Percentiles rank a stretch among this genome's conserved stretches.
These are phyloP conservation scores for Emmonsia crescens DNA, from an alignment of 2,329 filamentous ascomycete genomes.

Conservation along the genomic window DNA sequence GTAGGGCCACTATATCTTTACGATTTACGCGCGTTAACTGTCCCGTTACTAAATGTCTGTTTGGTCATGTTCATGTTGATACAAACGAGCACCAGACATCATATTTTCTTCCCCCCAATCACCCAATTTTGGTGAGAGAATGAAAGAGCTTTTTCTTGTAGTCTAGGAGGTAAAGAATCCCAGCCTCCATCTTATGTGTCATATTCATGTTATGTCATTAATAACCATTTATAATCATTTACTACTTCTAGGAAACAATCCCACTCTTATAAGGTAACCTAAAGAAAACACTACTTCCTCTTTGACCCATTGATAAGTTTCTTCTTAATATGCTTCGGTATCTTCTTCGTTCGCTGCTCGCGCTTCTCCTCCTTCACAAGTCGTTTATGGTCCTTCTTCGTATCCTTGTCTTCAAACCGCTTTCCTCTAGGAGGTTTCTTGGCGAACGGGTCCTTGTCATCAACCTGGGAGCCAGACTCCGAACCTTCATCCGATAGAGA, in stretches of 20 bases:
- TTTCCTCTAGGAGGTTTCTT: slow-evolving; percentile 66
- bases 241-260: not conserved
- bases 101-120: not conserved
- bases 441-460: slow-evolving; percentile 43
- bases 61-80: too few species aligned
- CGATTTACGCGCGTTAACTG: too few species aligned
- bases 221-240: not conserved
- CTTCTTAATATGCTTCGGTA: slow-evolving; percentile 95
- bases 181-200: not conserved
- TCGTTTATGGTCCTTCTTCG: slow-evolving; percentile 78
- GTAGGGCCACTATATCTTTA: too few species aligned
- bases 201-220: slow-evolving; percentile 1
- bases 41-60: too few species aligned
- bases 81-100: too few species aligned
- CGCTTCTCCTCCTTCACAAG: slow-evolving; percentile 92
- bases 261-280: not conserved
- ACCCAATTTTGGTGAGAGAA: too few species aligned
- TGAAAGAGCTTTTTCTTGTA: not conserved
- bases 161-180: not conserved
- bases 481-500: slow-evolving; percentile 32
- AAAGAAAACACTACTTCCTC: slow-evolving; percentile 23
- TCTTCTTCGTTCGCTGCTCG: slow-evolving; percentile 87
- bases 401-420: slow-evolving; percentile 82
- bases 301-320: slow-evolving; percentile 51
- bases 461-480: slow-evolving; percentile 27